Conservation (phyloP, 106 monocot genomes). For the Dendrobium nobile region DNA sequence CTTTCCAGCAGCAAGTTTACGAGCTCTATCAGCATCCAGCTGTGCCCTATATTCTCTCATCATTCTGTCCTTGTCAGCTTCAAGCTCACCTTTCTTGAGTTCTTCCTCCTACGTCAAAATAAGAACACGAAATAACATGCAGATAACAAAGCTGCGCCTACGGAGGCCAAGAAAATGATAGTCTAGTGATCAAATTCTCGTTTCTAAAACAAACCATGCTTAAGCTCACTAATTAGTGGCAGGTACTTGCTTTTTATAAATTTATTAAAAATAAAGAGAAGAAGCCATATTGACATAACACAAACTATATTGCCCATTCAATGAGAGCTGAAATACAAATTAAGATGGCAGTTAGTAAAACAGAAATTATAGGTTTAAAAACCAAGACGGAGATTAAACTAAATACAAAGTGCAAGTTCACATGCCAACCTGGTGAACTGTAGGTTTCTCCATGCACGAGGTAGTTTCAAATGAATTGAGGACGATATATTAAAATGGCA, state of each 20-base stretch:
- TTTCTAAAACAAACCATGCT: neutral
- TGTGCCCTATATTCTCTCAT: constrained; percentile 99
- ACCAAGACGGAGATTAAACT: neutral
- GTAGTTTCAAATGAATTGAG: neutral
- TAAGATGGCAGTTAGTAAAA: neutral
- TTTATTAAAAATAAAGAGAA: neutral
- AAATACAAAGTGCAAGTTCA: neutral
- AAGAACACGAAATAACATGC: neutral
- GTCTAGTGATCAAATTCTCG: neutral
- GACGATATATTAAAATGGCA: neutral
- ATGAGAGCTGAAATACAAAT: neutral
- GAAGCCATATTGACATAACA: neutral
- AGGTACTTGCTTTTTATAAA: neutral
- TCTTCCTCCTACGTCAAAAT: constrained; percentile 64
- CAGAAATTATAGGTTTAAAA: neutral
- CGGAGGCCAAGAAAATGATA: neutral
- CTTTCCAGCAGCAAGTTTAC: constrained; percentile 77
- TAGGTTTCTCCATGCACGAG: neutral
- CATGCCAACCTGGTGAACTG: neutral
- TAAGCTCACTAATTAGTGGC: neutral
- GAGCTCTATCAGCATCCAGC: constrained; percentile 87
- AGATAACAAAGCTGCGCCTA: neutral
- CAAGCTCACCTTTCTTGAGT: constrained; percentile 81
- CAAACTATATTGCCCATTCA: neutral
- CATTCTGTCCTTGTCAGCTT: constrained; percentile 96